Conservation (phyloP, 73 alveolate species). For the Paramecium biaurelia region DNA sequence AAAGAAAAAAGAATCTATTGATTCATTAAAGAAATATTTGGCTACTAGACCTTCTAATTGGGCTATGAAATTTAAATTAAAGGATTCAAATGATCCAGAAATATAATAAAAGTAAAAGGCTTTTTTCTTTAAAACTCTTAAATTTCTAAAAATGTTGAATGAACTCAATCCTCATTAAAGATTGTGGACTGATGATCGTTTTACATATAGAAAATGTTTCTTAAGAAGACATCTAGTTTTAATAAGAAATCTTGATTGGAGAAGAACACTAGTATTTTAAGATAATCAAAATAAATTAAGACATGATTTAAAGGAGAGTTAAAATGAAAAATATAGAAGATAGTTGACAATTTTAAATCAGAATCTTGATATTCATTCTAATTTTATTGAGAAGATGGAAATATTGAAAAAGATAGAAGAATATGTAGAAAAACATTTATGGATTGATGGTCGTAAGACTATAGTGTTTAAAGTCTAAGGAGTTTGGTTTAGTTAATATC, state of each 20-base stretch:
- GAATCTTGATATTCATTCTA: background rate
- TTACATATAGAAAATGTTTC: background rate
- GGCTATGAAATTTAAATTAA: background rate
- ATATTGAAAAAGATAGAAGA: background rate
- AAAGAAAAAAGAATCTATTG: background rate
- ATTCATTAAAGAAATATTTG: background rate
- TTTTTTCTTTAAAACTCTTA: background rate
- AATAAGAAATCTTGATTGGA: constrained; percentile 33
- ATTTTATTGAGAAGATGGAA: background rate
- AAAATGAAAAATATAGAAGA: background rate
- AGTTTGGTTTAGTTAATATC: constrained; percentile 1
- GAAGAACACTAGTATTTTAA: background rate
- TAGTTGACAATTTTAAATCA: background rate
- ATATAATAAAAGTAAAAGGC: background rate
- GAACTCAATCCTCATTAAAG: background rate
- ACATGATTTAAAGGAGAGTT: background rate
- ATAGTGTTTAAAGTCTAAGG: background rate
- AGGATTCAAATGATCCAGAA: background rate
- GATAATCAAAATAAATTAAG: background rate
- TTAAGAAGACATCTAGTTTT: background rate
- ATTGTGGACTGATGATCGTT: background rate
- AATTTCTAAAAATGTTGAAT: background rate
- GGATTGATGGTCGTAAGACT: constrained; percentile 4
- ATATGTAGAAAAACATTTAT: background rate
- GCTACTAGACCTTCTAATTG: constrained; percentile 12